These are phyloP conservation scores for Sporisorium sorghi DNA, from an alignment of 1,284 basidiomycete genomes.

Conservation along the genomic window DNA sequence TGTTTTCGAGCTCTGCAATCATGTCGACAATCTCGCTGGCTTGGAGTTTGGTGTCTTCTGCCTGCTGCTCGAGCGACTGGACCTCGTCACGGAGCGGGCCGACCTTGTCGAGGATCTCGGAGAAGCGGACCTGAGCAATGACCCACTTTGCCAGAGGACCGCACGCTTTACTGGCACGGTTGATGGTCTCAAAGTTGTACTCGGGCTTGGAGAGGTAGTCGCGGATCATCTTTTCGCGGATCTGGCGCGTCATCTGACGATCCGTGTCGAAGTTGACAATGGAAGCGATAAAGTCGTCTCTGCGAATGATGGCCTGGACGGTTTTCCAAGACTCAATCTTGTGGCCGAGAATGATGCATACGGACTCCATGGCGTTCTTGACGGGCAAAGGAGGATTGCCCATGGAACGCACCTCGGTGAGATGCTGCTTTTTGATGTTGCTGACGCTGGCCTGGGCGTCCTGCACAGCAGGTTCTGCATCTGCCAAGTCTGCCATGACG, in stretches of 20 bases:
- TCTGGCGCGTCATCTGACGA: constrained; percentile 85
- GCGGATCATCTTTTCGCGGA: constrained; percentile 91
- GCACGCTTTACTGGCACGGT: constrained; percentile 95
- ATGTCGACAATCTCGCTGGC: constrained; percentile 89
- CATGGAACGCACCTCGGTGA: constrained; percentile 98
- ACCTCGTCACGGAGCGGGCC: constrained; percentile 97
- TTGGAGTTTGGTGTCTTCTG: constrained; percentile 91
- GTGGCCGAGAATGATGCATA: constrained; percentile 96
- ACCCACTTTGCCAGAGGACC: constrained; percentile 99
- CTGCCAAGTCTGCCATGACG: constrained; percentile 94
- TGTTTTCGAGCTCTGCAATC: constrained; percentile 90
- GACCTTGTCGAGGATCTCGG: constrained; percentile 96
- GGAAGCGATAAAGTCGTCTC: constrained; percentile 95
- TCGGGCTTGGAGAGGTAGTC: constrained; percentile 91
- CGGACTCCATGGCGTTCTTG: constrained; percentile 98
- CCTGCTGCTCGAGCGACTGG: constrained; percentile 88
- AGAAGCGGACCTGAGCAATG: constrained; percentile 95
- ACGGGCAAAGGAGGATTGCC: constrained; percentile 98
- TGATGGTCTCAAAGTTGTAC: constrained; percentile 95
- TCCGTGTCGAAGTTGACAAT: constrained; percentile 98
- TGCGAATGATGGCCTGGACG: constrained; percentile 94
- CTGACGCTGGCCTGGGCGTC: constrained; percentile 95
- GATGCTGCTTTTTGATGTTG: constrained; percentile 95
- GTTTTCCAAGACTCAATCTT: constrained; percentile 97
- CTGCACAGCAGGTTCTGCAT: constrained; percentile 95